Evolutionary conservation across 441 rosid species (phyloP).

Genomic region (Pelargonium fulgidum): DNA sequence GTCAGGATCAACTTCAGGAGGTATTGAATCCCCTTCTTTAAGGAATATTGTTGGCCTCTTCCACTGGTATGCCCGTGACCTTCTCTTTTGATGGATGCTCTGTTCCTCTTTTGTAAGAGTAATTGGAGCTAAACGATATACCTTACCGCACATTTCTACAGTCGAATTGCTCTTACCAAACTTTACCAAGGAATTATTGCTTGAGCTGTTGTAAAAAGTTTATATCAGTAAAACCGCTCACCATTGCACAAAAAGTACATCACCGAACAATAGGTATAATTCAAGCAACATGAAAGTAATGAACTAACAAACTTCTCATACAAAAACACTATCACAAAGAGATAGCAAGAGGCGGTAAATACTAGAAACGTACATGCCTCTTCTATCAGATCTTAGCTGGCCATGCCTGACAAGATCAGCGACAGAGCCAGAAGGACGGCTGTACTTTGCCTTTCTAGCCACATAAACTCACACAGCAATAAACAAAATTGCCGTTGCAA

Average conservation of each 20-base stretch:
- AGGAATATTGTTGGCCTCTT: conserved; percentile 81
- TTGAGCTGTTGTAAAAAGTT: conserved; percentile 44
- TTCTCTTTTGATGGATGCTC: conserved; percentile 73
- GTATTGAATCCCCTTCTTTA: conserved; percentile 81
- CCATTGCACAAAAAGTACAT: background rate
- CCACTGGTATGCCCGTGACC: conserved; percentile 95
- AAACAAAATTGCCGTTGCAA: conserved; percentile 45
- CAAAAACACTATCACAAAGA: background rate
- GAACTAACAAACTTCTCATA: background rate
- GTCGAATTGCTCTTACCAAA: conserved; percentile 67
- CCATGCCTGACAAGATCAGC: conserved; percentile 97
- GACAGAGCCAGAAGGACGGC: conserved; percentile 56
- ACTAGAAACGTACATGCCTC: conserved; percentile 90
- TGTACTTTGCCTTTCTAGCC: conserved; percentile 39
- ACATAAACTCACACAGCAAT: conserved; percentile 40
- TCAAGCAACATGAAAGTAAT: background rate
- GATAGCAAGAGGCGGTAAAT: conserved; percentile 14
- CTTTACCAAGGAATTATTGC: conserved; percentile 79
- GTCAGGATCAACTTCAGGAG: conserved; percentile 85
- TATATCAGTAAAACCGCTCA: background rate
- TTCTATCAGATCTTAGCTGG: conserved; percentile 91
- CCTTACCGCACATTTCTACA: conserved; percentile 90
- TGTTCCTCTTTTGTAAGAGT: conserved; percentile 74
- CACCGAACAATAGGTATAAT: background rate
- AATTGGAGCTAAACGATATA: conserved; percentile 72